These are phyloP conservation scores for Microbotryum lychnidis-dioicae DNA, from an alignment of 1,284 basidiomycete genomes.

Conservation along the genomic window DNA sequence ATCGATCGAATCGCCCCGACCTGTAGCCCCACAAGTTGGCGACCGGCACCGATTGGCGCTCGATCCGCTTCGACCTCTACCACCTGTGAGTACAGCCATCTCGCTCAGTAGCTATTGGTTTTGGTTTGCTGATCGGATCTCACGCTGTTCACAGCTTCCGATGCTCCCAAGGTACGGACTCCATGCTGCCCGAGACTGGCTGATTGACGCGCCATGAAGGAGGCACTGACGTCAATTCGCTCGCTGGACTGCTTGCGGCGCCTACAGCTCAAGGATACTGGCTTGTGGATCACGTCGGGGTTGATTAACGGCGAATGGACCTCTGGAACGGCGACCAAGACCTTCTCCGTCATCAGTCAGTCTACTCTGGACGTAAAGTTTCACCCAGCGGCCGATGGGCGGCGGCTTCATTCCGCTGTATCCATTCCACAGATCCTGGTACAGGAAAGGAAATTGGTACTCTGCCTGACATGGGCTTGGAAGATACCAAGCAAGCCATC, in stretches of 20 bases:
- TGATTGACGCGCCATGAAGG: no score
- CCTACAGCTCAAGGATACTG: constrained; percentile 56
- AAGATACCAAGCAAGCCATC: constrained; percentile 72
- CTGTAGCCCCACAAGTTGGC: no score
- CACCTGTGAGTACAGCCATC: no score
- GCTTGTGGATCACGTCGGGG: constrained; percentile 49
- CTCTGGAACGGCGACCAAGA: constrained; percentile 61
- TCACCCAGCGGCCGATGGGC: background rate
- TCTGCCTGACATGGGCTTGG: constrained; percentile 74
- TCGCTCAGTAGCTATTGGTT: no score
- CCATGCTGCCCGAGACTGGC: no score
- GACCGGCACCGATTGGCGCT: no score
- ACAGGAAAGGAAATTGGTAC: constrained; percentile 69
- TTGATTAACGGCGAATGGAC: constrained; percentile 77
- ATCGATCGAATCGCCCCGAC: no score
- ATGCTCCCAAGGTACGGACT: no score
- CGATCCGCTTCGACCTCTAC: no score
- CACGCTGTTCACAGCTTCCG: no score
- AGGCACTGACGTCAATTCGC: background rate
- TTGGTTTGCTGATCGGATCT: no score
- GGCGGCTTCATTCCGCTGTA: background rate
- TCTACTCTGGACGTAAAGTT: constrained; percentile 17
- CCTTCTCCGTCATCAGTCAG: constrained; percentile 66
- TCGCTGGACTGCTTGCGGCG: background rate
- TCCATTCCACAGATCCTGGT: constrained; percentile 59